These are phyloP conservation scores for Glycine latifolia DNA, from an alignment of 306 rosid genomes.

Conservation along the genomic window DNA sequence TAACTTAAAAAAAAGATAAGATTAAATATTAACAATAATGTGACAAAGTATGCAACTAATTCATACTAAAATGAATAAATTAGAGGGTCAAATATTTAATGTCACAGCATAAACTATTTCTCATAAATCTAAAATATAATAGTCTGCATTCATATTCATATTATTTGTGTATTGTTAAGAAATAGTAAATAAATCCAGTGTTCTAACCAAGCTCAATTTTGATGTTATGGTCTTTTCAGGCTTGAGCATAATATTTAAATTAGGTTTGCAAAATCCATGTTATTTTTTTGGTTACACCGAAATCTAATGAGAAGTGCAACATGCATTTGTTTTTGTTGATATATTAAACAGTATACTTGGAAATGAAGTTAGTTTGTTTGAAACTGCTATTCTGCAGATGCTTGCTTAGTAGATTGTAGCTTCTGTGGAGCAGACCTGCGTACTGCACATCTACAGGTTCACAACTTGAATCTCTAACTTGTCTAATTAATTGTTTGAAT, in stretches of 20 bases:
- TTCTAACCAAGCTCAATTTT: background rate
- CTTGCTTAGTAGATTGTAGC: slow-evolving; percentile 83
- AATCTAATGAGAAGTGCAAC: background rate
- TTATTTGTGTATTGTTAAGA: too few species aligned
- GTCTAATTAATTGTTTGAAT: slow-evolving; percentile 17
- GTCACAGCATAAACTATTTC: too few species aligned
- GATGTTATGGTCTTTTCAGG: background rate
- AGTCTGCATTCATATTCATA: too few species aligned
- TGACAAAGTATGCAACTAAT: too few species aligned
- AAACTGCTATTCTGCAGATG: slow-evolving; percentile 66
- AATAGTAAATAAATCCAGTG: too few species aligned
- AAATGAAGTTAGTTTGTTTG: slow-evolving; percentile 34
- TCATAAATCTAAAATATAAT: too few species aligned
- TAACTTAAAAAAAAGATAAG: too few species aligned
- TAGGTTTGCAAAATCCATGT: slow-evolving; percentile 36
- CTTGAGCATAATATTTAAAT: slow-evolving; percentile 28
- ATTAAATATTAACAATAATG: too few species aligned
- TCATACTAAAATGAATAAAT: too few species aligned
- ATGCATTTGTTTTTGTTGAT: background rate
- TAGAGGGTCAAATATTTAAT: too few species aligned
- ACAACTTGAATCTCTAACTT: slow-evolving; percentile 27
- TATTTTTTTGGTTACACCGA: slow-evolving; percentile 12
- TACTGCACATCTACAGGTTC: slow-evolving; percentile 95
- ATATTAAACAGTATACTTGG: slow-evolving; percentile 20
- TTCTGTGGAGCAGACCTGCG: slow-evolving; percentile 95